phyloP scores from a whole-genome alignment of 768 basidiomycete genomes.

The Leccinum boreale region DNA sequence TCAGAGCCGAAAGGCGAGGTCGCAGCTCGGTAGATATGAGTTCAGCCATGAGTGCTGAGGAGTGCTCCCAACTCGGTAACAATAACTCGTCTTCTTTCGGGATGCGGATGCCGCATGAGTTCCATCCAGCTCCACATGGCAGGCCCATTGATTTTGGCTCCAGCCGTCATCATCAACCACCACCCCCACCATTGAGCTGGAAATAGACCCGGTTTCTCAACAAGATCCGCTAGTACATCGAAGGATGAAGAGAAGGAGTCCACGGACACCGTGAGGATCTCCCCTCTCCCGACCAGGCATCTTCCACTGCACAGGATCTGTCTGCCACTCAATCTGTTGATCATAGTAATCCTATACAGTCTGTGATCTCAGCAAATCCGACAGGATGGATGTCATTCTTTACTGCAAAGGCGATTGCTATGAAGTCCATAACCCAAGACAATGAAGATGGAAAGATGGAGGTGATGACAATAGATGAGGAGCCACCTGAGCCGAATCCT shows the following conservation, averaged over 20 bases:
- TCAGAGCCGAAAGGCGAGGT: conserved; percentile 5
- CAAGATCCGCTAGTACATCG: conserved; percentile 5
- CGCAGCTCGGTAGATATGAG: conserved; percentile 4
- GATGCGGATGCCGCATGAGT: conserved; percentile 4
- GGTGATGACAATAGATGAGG: conserved; percentile 74
- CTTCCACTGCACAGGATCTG: conserved; percentile 8
- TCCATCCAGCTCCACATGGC: conserved; percentile 45
- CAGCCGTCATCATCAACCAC: conserved; percentile 25
- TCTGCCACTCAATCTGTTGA: conserved; percentile 8
- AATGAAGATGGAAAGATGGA: conserved; percentile 64
- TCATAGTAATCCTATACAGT: conserved; percentile 48
- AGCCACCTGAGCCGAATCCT: conserved; percentile 19
- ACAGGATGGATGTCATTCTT: conserved; percentile 63
- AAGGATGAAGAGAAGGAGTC: conserved; percentile 1
- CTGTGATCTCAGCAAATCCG: conserved; percentile 46
- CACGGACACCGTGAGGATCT: not conserved
- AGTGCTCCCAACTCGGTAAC: not conserved
- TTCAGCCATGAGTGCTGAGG: not conserved
- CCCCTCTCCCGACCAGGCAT: not conserved
- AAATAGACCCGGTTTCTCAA: conserved; percentile 8
- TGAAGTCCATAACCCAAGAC: conserved; percentile 49
- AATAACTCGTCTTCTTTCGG: conserved; percentile 7
- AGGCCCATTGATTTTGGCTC: conserved; percentile 65
- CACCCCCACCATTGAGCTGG: conserved; percentile 1
- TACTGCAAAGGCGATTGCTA: conserved; percentile 42